phyloP scores from a whole-genome alignment of 352 stramenopile species.

The Phytopythium cucurbitacearum region DNA sequence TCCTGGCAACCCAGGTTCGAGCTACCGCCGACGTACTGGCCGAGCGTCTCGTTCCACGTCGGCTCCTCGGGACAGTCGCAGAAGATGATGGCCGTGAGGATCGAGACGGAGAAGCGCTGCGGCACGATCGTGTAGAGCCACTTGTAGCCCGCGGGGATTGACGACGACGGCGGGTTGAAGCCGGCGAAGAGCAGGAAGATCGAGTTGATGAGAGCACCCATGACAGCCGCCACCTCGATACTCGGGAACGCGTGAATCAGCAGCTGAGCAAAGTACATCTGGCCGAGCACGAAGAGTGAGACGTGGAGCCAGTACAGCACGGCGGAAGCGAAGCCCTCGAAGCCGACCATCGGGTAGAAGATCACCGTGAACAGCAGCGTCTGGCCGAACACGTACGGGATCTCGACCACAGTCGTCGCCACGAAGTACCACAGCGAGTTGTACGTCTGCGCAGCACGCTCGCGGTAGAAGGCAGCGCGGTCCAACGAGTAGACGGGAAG shows the following conservation, averaged over 20 bases:
- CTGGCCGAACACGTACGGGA: constrained; percentile 23
- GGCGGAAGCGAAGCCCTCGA: constrained; percentile 7
- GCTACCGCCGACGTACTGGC: constrained; percentile 9
- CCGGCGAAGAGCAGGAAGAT: constrained; percentile 40
- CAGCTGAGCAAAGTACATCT: constrained; percentile 61
- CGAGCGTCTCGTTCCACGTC: constrained; percentile 9
- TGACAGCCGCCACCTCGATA: constrained; percentile 18
- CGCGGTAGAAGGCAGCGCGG: constrained; percentile 80
- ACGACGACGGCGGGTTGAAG: constrained; percentile 17
- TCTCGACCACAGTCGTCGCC: constrained; percentile 48
- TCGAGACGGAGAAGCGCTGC: constrained; percentile 12
- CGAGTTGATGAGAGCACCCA: constrained; percentile 20
- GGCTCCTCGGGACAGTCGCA: constrained; percentile 10
- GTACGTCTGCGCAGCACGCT: constrained; percentile 76
- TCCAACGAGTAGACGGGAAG: constrained; percentile 32
- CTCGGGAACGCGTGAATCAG: constrained; percentile 34
- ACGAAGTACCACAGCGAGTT: constrained; percentile 31
- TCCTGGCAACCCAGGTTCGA: constrained; percentile 9
- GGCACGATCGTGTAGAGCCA: constrained; percentile 23
- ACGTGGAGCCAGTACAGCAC: constrained; percentile 65
- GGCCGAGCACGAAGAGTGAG: constrained; percentile 32
- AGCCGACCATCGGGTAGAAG: constrained; percentile 57
- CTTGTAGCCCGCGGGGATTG: constrained; percentile 14
- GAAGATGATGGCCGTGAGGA: constrained; percentile 7
- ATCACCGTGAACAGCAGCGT: constrained; percentile 31